Conservation (phyloP, 2,329 filamentous ascomycete species). For the Sclerotinia nivalis region DNA sequence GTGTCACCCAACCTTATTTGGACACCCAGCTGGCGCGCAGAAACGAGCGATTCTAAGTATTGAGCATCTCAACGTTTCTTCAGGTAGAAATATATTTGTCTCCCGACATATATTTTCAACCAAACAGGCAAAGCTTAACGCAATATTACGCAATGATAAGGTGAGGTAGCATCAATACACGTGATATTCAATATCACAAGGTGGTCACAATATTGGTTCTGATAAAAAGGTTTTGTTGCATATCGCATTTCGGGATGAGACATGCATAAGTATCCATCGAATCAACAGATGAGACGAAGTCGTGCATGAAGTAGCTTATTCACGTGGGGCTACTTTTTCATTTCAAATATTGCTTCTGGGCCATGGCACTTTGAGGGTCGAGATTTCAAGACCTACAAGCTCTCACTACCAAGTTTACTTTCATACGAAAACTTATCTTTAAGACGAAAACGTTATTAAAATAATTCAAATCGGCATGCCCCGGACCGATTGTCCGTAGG, state of each 20-base stretch:
- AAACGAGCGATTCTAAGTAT: background rate
- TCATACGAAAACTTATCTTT: background rate
- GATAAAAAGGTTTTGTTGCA: slow-evolving; percentile 21
- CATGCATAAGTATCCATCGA: slow-evolving; percentile 21
- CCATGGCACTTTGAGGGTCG: background rate
- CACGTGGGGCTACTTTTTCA: background rate
- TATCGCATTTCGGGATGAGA: slow-evolving; percentile 22
- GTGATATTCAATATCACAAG: slow-evolving; percentile 8
- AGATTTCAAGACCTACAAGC: background rate
- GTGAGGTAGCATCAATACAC: background rate
- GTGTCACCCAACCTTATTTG: slow-evolving; percentile 5
- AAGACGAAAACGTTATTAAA: background rate
- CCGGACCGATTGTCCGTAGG: background rate
- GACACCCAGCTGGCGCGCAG: background rate
- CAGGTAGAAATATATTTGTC: background rate
- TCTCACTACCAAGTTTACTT: background rate
- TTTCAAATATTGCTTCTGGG: background rate
- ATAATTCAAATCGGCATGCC: background rate
- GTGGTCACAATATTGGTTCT: background rate
- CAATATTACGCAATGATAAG: background rate
- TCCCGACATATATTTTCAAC: background rate
- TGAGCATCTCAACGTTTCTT: slow-evolving; percentile 12
- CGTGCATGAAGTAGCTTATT: slow-evolving; percentile 23
- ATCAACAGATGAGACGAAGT: slow-evolving; percentile 17
- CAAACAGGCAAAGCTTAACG: background rate